A percentile compares a stretch with the other conserved stretches of the same genome.
Conservation (phyloP, 1,284 basidiomycete genomes). For the Wallemia mellicola region DNA sequence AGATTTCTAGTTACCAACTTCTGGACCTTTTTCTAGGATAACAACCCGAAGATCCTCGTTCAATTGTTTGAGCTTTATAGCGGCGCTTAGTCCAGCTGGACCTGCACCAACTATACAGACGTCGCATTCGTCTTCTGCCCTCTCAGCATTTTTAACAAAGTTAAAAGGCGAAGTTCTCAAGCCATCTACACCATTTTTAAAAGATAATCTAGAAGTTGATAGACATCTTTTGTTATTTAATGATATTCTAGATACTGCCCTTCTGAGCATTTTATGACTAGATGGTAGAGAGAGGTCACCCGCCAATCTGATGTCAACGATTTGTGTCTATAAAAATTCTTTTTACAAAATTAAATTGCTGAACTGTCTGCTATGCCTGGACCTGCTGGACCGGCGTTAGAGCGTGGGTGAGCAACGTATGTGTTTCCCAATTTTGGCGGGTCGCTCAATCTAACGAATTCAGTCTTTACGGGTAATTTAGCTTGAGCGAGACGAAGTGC, state of each 20-base stretch:
- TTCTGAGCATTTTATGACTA: too few species aligned
- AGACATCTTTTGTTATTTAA: too few species aligned
- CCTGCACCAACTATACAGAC: constrained; percentile 92
- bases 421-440: constrained; percentile 43
- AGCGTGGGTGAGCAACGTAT: constrained; percentile 6
- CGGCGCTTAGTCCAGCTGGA: constrained; percentile 82
- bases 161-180: background rate
- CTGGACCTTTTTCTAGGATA: constrained; percentile 76
- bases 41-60: constrained; percentile 69
- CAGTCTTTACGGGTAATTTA: constrained; percentile 64
- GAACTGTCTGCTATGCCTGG: background rate
- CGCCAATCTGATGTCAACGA: background rate
- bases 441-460: constrained; percentile 45
- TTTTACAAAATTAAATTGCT: background rate
- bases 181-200: background rate
- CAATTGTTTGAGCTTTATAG: constrained; percentile 80
- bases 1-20: constrained; percentile 35
- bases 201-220: background rate
- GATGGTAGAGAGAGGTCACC: too few species aligned
- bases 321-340: background rate
- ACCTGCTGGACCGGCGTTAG: background rate
- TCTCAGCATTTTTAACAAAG: constrained; percentile 23
- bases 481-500: constrained; percentile 66
- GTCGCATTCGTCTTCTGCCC: constrained; percentile 63
- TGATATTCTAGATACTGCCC: too few species aligned